A percentile compares a stretch with the other conserved stretches of the same genome.
phyloP scores from a whole-genome alignment of 495 filamentous ascomycete species.

The Aspergillus hancockii region DNA sequence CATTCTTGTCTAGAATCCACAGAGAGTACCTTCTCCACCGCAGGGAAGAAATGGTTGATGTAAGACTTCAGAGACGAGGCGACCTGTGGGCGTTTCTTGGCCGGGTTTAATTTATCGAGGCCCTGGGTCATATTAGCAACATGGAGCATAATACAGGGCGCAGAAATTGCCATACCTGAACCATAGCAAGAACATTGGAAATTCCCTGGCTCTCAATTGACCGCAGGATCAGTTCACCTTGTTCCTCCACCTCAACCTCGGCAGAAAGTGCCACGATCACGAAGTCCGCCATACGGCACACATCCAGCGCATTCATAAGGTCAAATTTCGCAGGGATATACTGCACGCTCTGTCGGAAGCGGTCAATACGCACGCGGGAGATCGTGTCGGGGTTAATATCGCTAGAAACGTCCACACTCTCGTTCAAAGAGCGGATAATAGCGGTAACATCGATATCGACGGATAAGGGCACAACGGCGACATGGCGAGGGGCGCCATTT shows the following conservation, averaged over 20 bases:
- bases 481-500: constrained; percentile 83
- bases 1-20: constrained; percentile 86
- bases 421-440: constrained; percentile 70
- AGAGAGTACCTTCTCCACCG: constrained; percentile 82
- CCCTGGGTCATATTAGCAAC: constrained; percentile 29
- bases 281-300: constrained; percentile 85
- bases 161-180: constrained; percentile 50
- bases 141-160: not conserved
- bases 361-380: constrained; percentile 69
- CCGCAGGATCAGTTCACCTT: constrained; percentile 78
- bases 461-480: constrained; percentile 87
- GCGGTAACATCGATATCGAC: constrained; percentile 63
- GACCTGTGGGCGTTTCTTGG: constrained; percentile 74
- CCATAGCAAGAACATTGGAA: constrained; percentile 78
- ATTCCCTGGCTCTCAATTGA: constrained; percentile 91
- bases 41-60: constrained; percentile 89
- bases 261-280: constrained; percentile 81
- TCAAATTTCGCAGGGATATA: constrained; percentile 75
- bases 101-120: constrained; percentile 71
- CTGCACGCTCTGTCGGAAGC: constrained; percentile 90
- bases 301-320: constrained; percentile 75
- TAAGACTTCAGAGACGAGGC: constrained; percentile 81
- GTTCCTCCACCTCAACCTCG: constrained; percentile 74
- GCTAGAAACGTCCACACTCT: constrained; percentile 72
- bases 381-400: constrained; percentile 61